Conservation (phyloP, 768 basidiomycete species). For the Naganishia randhawae region DNA sequence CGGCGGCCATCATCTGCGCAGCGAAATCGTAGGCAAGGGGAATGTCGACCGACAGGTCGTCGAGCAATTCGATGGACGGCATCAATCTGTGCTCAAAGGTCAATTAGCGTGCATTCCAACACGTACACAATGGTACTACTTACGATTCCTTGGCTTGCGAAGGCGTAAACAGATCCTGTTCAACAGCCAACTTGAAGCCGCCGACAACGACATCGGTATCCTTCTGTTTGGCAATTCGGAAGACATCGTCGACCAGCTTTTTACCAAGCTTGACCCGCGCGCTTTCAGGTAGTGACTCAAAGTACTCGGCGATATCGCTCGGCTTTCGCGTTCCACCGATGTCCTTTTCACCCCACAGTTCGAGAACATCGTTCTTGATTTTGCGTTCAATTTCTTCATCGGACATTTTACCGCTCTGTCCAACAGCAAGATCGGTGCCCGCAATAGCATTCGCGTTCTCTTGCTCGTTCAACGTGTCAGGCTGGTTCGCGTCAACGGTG, state of each 20-base stretch:
- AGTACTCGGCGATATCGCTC: constrained; percentile 83
- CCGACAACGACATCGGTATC: constrained; percentile 74
- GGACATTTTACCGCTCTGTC: constrained; percentile 55
- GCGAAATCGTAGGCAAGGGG: constrained; percentile 77
- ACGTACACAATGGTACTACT: constrained; percentile 19
- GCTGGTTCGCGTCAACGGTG: constrained; percentile 50
- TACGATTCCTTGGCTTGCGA: constrained; percentile 60
- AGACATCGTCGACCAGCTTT: constrained; percentile 66
- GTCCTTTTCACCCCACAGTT: constrained; percentile 66
- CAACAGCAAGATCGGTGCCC: constrained; percentile 40
- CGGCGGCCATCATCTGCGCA: constrained; percentile 61
- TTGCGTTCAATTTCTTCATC: constrained; percentile 68
- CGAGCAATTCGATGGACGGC: constrained; percentile 68
- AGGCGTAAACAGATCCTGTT: constrained; percentile 61
- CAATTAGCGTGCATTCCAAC: constrained; percentile 11
- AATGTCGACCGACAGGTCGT: constrained; percentile 84
- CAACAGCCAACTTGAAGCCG: constrained; percentile 64
- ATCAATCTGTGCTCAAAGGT: constrained; percentile 54
- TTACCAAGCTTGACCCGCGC: constrained; percentile 68
- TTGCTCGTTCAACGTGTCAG: constrained; percentile 46
- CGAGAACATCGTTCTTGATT: constrained; percentile 75
- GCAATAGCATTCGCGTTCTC: constrained; percentile 42
- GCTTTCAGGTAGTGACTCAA: constrained; percentile 65
- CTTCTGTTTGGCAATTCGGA: constrained; percentile 71
- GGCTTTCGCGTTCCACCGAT: constrained; percentile 58